Evolutionary conservation across 1,284 basidiomycete genomes (phyloP).

Genomic region (Trametes hirsuta): DNA sequence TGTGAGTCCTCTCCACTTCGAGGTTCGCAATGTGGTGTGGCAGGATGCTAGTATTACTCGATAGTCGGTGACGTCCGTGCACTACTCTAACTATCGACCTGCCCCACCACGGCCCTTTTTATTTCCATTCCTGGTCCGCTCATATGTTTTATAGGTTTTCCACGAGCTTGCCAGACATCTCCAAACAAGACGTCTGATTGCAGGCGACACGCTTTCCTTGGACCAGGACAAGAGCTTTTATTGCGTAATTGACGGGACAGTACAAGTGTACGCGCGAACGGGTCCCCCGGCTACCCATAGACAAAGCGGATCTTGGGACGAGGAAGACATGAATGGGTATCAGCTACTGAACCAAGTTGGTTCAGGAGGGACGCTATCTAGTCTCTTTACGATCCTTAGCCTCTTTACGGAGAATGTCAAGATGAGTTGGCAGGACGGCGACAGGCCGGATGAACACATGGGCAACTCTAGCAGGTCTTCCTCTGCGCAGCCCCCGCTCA

Average conservation of each 20-base stretch:
- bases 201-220: constrained; percentile 88
- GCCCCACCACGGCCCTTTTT: no score
- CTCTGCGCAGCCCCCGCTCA: constrained; percentile 24
- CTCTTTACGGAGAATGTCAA: constrained; percentile 98
- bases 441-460: constrained; percentile 34
- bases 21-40: no score
- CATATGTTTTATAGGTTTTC: constrained; percentile 66
- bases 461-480: constrained; percentile 29
- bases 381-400: constrained; percentile 93
- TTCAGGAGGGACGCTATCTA: constrained; percentile 93
- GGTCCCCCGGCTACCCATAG: constrained; percentile 47
- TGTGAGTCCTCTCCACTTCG: constrained; percentile 46
- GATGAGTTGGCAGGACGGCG: constrained; percentile 84
- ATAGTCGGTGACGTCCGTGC: no score
- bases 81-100: no score
- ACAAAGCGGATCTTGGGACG: constrained; percentile 68
- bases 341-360: constrained; percentile 94
- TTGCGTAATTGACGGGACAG: constrained; percentile 91
- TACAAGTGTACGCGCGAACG: constrained; percentile 82
- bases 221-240: constrained; percentile 95
- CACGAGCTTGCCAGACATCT: constrained; percentile 93
- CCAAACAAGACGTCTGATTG: constrained; percentile 89
- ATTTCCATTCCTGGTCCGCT: neutral
- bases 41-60: no score
- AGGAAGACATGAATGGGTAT: constrained; percentile 90